These are phyloP conservation scores for Hericium rajendrae DNA, from an alignment of 768 basidiomycete species.

Conservation along the genomic window DNA sequence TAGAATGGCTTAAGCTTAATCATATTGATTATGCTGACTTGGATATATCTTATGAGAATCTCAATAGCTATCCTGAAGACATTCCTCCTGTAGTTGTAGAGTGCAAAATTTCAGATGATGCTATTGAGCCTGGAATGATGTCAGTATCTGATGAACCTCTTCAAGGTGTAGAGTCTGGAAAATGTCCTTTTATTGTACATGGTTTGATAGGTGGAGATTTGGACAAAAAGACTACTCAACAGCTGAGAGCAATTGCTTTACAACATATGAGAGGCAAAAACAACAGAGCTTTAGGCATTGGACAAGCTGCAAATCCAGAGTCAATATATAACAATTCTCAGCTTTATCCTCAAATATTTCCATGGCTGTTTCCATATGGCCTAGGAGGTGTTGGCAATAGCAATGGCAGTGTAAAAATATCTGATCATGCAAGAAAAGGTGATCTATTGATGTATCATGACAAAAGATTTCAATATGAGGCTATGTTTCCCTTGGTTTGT, in stretches of 20 bases:
- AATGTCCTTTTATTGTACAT: conserved; percentile 7
- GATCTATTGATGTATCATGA: conserved; percentile 14
- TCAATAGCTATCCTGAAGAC: conserved; percentile 3
- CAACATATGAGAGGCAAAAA: conserved; percentile 1
- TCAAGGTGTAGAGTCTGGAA: background rate
- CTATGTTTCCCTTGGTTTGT: conserved; percentile 9
- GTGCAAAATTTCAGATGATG: background rate
- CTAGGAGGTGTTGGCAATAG: conserved; percentile 7
- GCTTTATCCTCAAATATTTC: conserved; percentile 11
- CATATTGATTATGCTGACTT: conserved; percentile 11
- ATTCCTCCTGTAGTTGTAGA: conserved; percentile 1
- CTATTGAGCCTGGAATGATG: background rate
- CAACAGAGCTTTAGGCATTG: conserved; percentile 1
- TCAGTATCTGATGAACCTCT: background rate
- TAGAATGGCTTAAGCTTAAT: conserved; percentile 16
- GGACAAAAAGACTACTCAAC: background rate
- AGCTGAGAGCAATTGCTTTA: background rate
- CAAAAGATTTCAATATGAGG: conserved; percentile 13
- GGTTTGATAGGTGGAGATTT: conserved; percentile 1
- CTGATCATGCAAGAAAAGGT: background rate
- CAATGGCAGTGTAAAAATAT: background rate
- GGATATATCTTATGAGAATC: conserved; percentile 4
- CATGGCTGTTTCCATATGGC: conserved; percentile 13
- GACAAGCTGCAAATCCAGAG: background rate
- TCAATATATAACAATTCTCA: conserved; percentile 10